Conservation (phyloP, 441 rosid genomes). For the Erodium texanum region DNA sequence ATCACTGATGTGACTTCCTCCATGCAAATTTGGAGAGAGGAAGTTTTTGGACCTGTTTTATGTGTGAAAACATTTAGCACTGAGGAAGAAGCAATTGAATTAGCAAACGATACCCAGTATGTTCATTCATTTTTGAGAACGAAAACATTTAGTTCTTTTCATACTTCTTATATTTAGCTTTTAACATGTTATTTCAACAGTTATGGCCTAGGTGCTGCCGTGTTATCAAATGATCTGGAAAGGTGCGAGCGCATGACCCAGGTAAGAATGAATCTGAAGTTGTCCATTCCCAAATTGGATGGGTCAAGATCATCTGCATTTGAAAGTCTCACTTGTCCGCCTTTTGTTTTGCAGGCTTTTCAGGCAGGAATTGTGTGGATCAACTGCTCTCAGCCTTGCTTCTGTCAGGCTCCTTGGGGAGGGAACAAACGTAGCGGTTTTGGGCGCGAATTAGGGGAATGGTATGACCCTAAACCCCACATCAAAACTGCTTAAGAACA, state of each 20-base stretch:
- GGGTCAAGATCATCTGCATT: neutral
- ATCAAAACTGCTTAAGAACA: neutral
- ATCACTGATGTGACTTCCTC: conserved; percentile 62
- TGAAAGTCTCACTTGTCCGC: conserved; percentile 1
- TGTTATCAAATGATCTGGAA: conserved; percentile 73
- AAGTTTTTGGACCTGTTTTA: conserved; percentile 93
- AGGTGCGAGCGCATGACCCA: conserved; percentile 90
- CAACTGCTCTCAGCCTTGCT: conserved; percentile 97
- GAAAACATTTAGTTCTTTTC: no score
- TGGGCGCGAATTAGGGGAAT: conserved; percentile 93
- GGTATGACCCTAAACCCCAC: conserved; percentile 35
- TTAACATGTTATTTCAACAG: conserved; percentile 28
- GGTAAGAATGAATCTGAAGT: conserved; percentile 33
- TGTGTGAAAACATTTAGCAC: conserved; percentile 75
- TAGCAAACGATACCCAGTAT: conserved; percentile 90
- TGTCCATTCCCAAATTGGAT: neutral
- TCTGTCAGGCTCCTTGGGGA: conserved; percentile 98
- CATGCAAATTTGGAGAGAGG: conserved; percentile 98
- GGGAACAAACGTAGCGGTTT: conserved; percentile 92
- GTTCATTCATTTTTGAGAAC: conserved; percentile 21
- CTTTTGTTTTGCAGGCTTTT: conserved; percentile 44
- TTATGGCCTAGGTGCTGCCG: conserved; percentile 80
- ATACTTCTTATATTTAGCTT: no score
- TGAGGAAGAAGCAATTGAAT: conserved; percentile 88
- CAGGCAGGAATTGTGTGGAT: conserved; percentile 84